Evolutionary conservation across 345 rosid genomes (phyloP).

Genomic region (Brassica juncea): DNA sequence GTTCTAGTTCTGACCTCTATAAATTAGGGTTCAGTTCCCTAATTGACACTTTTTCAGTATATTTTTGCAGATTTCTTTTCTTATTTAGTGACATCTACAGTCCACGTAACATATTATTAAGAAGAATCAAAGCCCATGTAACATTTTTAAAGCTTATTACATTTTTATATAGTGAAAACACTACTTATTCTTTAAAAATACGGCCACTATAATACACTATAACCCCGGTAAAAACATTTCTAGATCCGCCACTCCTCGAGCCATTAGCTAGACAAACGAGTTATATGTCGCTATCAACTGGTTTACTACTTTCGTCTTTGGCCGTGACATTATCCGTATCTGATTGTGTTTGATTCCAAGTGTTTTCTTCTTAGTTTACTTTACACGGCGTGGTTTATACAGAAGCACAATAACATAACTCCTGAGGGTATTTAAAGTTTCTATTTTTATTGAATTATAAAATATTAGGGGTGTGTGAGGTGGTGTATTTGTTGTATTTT

Average conservation of each 20-base stretch:
- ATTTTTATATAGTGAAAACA: neutral
- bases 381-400: too few species aligned
- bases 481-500: too few species aligned
- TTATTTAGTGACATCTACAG: neutral
- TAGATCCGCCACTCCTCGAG: slow-evolving; percentile 31
- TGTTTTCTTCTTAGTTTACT: too few species aligned
- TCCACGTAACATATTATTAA: neutral
- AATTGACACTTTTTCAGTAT: neutral
- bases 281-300: slow-evolving; percentile 91
- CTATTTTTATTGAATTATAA: too few species aligned
- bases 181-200: too few species aligned
- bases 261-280: slow-evolving; percentile 91
- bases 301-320: slow-evolving; percentile 85
- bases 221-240: too few species aligned
- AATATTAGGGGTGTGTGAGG: too few species aligned
- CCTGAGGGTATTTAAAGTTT: too few species aligned
- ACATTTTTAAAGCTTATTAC: neutral
- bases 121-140: neutral
- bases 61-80: neutral
- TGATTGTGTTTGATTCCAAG: neutral
- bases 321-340: slow-evolving; percentile 84
- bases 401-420: too few species aligned
- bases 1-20: neutral
- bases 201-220: too few species aligned
- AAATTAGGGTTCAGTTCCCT: neutral